phyloP scores from a whole-genome alignment of 192 early-diverging fungal genomes.

The Coemansia sp. region DNA sequence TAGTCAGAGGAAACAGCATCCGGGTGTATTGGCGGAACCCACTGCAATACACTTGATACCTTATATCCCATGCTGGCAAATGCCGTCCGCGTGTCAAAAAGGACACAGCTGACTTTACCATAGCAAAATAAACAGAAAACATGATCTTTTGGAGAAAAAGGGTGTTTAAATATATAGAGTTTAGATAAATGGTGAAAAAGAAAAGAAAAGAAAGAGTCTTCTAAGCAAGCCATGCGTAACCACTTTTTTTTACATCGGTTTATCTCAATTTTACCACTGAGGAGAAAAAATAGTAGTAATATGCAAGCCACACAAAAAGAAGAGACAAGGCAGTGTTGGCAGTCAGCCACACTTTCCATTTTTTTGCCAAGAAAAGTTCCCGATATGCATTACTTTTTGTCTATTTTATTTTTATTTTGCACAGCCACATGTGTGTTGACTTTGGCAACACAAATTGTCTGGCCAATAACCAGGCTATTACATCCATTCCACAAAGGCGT shows the following conservation, averaged over 20 bases:
- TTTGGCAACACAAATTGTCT: conserved; percentile 27
- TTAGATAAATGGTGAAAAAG: neutral
- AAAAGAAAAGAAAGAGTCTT: neutral
- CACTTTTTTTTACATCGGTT: neutral
- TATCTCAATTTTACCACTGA: too few species aligned
- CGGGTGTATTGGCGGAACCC: conserved; percentile 10
- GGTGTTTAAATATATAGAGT: too few species aligned
- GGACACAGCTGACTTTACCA: conserved; percentile 10
- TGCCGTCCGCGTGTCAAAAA: conserved; percentile 21
- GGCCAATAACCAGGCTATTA: conserved; percentile 25
- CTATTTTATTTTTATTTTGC: conserved; percentile 1
- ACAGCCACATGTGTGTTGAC: neutral
- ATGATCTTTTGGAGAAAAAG: neutral
- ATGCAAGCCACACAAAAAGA: too few species aligned
- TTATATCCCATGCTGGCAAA: conserved; percentile 33
- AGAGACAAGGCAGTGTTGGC: too few species aligned
- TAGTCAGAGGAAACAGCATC: conserved; percentile 12
- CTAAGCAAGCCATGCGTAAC: conserved; percentile 2
- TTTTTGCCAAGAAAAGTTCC: too few species aligned
- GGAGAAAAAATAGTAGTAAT: too few species aligned
- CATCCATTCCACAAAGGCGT: conserved; percentile 33
- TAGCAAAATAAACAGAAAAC: conserved; percentile 11
- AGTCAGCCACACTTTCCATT: too few species aligned
- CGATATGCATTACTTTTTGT: too few species aligned
- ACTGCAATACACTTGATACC: conserved; percentile 26